These are phyloP conservation scores for Aspergillus ellipticus DNA, from an alignment of 495 filamentous ascomycete genomes.

Conservation along the genomic window DNA sequence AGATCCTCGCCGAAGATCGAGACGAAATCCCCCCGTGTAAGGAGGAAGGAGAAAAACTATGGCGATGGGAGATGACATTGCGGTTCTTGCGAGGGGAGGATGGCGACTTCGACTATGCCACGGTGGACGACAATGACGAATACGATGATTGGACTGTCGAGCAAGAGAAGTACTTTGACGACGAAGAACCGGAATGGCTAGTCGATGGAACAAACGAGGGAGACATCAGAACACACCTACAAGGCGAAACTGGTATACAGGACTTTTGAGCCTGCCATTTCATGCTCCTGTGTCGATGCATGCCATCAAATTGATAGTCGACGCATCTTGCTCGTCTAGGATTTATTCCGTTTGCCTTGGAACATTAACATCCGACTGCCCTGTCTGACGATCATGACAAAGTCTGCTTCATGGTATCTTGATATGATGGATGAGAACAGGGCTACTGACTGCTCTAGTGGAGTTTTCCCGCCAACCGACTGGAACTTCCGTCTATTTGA, in stretches of 20 bases:
- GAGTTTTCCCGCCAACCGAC: too few relatives aligned
- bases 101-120: slow-evolving; percentile 68
- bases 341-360: not conserved
- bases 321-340: not conserved
- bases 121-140: slow-evolving; percentile 66
- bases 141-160: slow-evolving; percentile 61
- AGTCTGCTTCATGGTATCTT: not conserved
- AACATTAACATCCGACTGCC: too few relatives aligned
- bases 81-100: slow-evolving; percentile 71
- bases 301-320: not conserved
- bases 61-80: slow-evolving; percentile 63
- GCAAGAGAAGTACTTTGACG: slow-evolving; percentile 71
- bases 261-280: slow-evolving; percentile 60
- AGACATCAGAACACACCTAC: slow-evolving; percentile 33
- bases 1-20: slow-evolving; percentile 54
- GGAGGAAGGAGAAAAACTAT: slow-evolving; percentile 62
- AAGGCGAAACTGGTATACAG: slow-evolving; percentile 75
- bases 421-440: not conserved
- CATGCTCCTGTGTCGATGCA: not conserved
- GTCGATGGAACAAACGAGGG: slow-evolving; percentile 43
- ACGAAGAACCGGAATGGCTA: slow-evolving; percentile 66
- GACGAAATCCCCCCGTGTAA: slow-evolving; percentile 55
- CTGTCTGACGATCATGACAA: too few relatives aligned
- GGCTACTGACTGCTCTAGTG: not conserved
- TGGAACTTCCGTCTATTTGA: too few relatives aligned